Conservation (phyloP, 2,329 filamentous ascomycete genomes). For the Xylariales sp. region DNA sequence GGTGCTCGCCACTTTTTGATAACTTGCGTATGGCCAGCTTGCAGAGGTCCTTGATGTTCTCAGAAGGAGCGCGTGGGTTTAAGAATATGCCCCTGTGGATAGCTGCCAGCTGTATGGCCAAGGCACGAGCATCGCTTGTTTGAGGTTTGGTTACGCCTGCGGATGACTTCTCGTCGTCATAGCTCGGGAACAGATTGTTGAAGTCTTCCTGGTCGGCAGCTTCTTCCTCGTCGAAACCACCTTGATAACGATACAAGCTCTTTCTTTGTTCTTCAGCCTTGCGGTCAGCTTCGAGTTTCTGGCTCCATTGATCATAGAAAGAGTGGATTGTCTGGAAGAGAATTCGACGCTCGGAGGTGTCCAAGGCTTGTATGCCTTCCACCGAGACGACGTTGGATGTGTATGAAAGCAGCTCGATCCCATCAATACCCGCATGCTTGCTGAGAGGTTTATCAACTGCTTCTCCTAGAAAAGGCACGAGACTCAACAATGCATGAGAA, state of each 20-base stretch:
- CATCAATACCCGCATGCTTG: constrained; percentile 23
- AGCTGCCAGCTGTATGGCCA: constrained; percentile 57
- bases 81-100: constrained; percentile 54
- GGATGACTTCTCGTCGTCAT: constrained; percentile 40
- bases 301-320: constrained; percentile 78
- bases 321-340: constrained; percentile 64
- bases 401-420: constrained; percentile 47
- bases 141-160: constrained; percentile 25
- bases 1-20: constrained; percentile 27
- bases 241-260: constrained; percentile 79
- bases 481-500: constrained; percentile 33
- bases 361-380: constrained; percentile 40
- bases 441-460: constrained; percentile 23
- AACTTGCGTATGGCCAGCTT: constrained; percentile 37
- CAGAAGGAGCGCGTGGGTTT: constrained; percentile 32
- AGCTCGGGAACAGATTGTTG: constrained; percentile 75
- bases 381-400: constrained; percentile 40
- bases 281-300: constrained; percentile 70
- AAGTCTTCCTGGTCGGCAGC: constrained; percentile 71
- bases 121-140: constrained; percentile 41
- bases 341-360: constrained; percentile 40
- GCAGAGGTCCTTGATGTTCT: constrained; percentile 40
- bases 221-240: constrained; percentile 71
- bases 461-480: constrained; percentile 55
- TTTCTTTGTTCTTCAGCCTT: constrained; percentile 67